Base-by-base conservation (phyloP, 1,284 basidiomycete genomes). In the Cutaneotrichosporon cutaneum region DNA sequence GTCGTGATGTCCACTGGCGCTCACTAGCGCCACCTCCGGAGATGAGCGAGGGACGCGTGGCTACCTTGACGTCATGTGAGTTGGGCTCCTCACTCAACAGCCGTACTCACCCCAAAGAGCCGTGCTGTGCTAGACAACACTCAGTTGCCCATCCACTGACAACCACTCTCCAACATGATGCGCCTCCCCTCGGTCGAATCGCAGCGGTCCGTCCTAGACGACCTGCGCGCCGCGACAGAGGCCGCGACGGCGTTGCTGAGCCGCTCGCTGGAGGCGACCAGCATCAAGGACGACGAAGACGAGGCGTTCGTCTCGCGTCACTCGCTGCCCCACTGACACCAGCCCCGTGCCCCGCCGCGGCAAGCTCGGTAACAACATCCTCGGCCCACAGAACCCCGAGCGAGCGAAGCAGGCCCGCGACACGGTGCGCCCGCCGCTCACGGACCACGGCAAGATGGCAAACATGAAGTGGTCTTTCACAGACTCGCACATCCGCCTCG, bases 381-480 rank as follows among this genome's bases (percentile, higher is more conserved):
- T 88, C 18, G 86, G 86, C 9, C 86, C 86, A 24, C 80, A 82
- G 65, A 85, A 88, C 75, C 70, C 87, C 30, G 84, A 84, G 64
- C 77, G 82, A 54, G 78, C 54, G 26, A 56, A 60, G 10, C 66
- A 72, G 57, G 87, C 87, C 67, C 82, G 87, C 1, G 87, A 88
- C 70, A 65, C 84, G 3, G 74, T 89, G 26, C 85, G 87, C 3
- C 86, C 87, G 18, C 88, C 88, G 1, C 81, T 82, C 3, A 88
- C 87, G 0, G 88, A 90, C 71, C 75, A 82, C 62, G 88, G 88
- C 24, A 81, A 79, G 62, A 79, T 89, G 85, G 62, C 71, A 8
- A 87, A 87, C 67, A 84, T 86, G 13, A 89, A 88, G 73, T 89
- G 88, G 88, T 84, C 88, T 0, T 88, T 89, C 75, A 80, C 81